Evolutionary conservation across 202 grass and related monocot genomes (phyloP), one percentile per base, ranked within the genome.

Genomic region (Alloteropsis angusta): DNA sequence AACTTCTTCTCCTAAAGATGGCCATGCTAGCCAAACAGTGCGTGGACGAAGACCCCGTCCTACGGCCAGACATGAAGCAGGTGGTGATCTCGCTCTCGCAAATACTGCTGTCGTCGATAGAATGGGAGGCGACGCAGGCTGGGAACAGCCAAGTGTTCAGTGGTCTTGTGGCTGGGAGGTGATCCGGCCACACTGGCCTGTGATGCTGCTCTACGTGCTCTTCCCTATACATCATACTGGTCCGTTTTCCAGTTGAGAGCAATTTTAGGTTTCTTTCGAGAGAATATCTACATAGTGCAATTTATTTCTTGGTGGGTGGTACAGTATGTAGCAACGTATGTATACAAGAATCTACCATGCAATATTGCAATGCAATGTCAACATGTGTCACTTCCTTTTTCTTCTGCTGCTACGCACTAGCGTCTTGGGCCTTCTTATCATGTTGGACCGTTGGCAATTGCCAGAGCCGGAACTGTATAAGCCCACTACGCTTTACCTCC

Each of bases 81-180:
- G 90, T 88, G 38, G 96, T 99, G 47, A 99, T 99, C 37, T 80
- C 92, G 68, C 77, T 99, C 15, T 99, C 96, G 13, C 96, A 99
- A 26, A 93, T 99, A 82, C 86, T 99, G 42, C 82, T 99, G 14
- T 99, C 96, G 11, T 99, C 96, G 39, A 87, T 96, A 39, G 96
- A 99, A 78, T 99, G 96, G 96, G 96, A 99, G 59, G 86, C 96
- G 3, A 89, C 90, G 1, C 80, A 88, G 44, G 96, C 90, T 6
- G 96, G 96, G 71, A 99, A 96, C 62, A 91, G 92, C 82, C 96
- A 99, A 73, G 88, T 99, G 56, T 99, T 99, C 75, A 99, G 96
- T 48, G 96, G 96, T 30, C 96, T 99, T 61, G 92, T 99, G 17
- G 92, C 93, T 10, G 96, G 96, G 60, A 93, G 96, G 68, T 99